These are phyloP conservation scores for Canavalia ensiformis DNA, from an alignment of 306 rosid species.

Conservation along the genomic window DNA sequence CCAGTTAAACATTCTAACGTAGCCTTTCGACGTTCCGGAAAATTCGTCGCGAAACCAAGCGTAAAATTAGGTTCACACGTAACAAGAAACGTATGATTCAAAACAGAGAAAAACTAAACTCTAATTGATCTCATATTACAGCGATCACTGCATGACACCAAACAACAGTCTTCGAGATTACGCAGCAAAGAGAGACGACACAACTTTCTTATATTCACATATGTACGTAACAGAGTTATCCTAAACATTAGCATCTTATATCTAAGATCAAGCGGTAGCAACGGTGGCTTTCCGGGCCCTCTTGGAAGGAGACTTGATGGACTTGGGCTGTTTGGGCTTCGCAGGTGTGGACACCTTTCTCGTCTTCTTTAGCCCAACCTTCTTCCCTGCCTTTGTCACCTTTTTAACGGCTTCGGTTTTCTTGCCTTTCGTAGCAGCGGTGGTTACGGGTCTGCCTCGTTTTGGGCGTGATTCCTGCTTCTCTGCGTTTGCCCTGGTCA, in stretches of 20 bases:
- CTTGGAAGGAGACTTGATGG: constrained; percentile 71
- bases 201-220: constrained; percentile 20
- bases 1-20: not conserved
- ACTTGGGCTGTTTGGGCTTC: constrained; percentile 83
- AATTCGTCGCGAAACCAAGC: not conserved
- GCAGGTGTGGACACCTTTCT: constrained; percentile 61
- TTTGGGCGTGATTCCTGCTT: constrained; percentile 45
- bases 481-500: constrained; percentile 40
- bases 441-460: constrained; percentile 23
- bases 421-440: constrained; percentile 48
- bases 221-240: not conserved
- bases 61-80: too few relatives aligned
- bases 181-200: not conserved
- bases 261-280: constrained; percentile 2
- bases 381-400: not conserved
- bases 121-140: not conserved
- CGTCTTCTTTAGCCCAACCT: constrained; percentile 46
- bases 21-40: not conserved
- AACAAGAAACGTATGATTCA: not conserved
- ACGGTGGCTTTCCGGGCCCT: constrained; percentile 62
- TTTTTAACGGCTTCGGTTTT: constrained; percentile 36
- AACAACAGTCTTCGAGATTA: not conserved
- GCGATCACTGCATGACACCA: not conserved
- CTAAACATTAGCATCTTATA: not conserved
- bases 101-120: not conserved